Evolutionary conservation across 75 land plant genomes (phyloP), one percentile per base, ranked within the genome.

Genomic region (Pinus taeda): DNA sequence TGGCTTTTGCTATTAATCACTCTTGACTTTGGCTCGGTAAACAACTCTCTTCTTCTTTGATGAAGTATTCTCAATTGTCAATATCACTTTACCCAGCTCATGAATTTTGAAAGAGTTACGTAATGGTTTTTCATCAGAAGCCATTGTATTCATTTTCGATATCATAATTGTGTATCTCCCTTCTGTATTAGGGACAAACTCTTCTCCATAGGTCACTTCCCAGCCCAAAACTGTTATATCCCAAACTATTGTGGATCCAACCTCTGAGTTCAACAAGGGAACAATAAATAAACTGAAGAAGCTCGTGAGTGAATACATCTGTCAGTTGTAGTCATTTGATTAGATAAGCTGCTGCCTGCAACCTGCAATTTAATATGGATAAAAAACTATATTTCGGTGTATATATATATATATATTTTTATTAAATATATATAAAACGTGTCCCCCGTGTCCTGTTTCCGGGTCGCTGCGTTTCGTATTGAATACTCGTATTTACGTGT

Each of bases 1-100:
- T 42, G 45, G 45, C 45, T 42, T 42, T 42, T 42, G 45, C 6
- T 42, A 42, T 6, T 42, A 42, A 42, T 42, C 45, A 42, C 5
- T 42, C 45, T 42, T 91, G 24, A 64, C 0, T 64, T 86, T 84
- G 78, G 81, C 83, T 80, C 93, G 85, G 80, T 87, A 93, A 33
- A 88, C 76, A 36, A 88, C 78, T 83, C 88, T 93, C 88, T 88
- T 93, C 88, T 85, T 90, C 88, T 85, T 88, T 0, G 87, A 81
- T 56, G 75, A 75, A 61, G 84, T 74, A 77, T 93, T 93, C 76
- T 90, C 91, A 42, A 90, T 76, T 21, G 88, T 85, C 66, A 93
- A 81, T 2, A 88, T 77, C 2, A 93, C 79, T 75, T 88, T 90
- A 4, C 95, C 95, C 2, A 82, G 65, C 75, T 88, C 90, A 3